phyloP scores from a whole-genome alignment of 2,329 filamentous ascomycete species.

The Alternaria sp. region DNA sequence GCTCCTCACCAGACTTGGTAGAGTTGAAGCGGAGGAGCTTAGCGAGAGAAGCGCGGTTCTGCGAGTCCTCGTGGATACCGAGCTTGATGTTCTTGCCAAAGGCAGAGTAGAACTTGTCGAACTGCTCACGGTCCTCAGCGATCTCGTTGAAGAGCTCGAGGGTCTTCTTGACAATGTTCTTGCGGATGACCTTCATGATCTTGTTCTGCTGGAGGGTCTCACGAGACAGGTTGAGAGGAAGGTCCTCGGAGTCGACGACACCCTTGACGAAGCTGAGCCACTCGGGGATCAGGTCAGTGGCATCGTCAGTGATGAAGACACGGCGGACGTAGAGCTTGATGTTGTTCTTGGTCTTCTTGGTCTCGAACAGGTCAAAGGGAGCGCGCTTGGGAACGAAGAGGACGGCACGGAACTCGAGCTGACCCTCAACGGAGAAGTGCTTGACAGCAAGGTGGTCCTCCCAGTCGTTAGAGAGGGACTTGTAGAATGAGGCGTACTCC shows the following conservation, averaged over 20 bases:
- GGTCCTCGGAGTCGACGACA: constrained; percentile 99
- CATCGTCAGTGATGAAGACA: constrained; percentile 99
- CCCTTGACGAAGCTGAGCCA: constrained; percentile 99
- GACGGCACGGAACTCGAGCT: constrained; percentile 99
- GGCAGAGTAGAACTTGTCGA: constrained; percentile 99
- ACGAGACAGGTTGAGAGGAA: constrained; percentile 98
- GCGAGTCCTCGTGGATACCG: constrained; percentile 98
- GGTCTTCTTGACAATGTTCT: constrained; percentile 99
- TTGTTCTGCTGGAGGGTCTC: constrained; percentile 99
- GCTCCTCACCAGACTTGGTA: constrained; percentile 97
- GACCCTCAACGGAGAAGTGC: constrained; percentile 99
- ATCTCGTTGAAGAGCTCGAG: constrained; percentile 99
- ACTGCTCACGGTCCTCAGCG: constrained; percentile 99
- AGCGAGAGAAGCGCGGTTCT: constrained; percentile 91
- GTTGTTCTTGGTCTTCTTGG: constrained; percentile 99
- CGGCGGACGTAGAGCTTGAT: constrained; percentile 99
- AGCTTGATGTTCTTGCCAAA: constrained; percentile 99
- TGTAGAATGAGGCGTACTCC: constrained; percentile 99
- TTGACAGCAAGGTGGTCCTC: constrained; percentile 99
- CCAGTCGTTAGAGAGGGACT: constrained; percentile 99
- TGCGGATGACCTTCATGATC: constrained; percentile 99
- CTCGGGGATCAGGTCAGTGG: constrained; percentile 98
- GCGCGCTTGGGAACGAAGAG: constrained; percentile 99
- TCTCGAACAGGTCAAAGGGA: constrained; percentile 99
- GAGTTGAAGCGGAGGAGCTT: constrained; percentile 99